phyloP scores from a whole-genome alignment of 2,329 filamentous ascomycete genomes.

The Didymella arachidicola region DNA sequence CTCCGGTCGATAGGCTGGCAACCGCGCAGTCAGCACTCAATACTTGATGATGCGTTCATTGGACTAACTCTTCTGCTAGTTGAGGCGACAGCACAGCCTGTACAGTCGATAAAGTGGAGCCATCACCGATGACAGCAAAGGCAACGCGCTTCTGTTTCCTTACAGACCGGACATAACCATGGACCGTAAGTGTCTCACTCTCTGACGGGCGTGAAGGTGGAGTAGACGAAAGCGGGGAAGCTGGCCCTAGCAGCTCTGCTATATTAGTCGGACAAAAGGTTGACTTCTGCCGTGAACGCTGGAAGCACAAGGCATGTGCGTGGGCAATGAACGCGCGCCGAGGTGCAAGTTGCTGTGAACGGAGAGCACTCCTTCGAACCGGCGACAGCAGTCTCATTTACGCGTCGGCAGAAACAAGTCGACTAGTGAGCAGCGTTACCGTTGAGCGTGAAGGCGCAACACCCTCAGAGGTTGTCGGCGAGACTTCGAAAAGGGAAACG shows the following conservation, averaged over 20 bases:
- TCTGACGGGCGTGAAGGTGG: conserved; percentile 57
- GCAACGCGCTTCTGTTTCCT: conserved; percentile 83
- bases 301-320: conserved; percentile 27
- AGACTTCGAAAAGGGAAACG: conserved; percentile 25
- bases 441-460: conserved; percentile 26
- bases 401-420: conserved; percentile 28
- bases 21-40: conserved; percentile 26
- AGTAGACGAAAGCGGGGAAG: conserved; percentile 45
- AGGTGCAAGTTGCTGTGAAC: conserved; percentile 28
- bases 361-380: conserved; percentile 33
- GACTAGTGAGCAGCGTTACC: conserved; percentile 28
- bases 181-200: conserved; percentile 57
- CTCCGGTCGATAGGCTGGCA: conserved; percentile 78
- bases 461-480: conserved; percentile 23
- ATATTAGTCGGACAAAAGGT: conserved; percentile 45
- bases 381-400: conserved; percentile 42
- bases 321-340: conserved; percentile 27
- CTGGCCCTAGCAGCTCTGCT: conserved; percentile 62
- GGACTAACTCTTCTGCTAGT: conserved; percentile 74
- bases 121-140: conserved; percentile 88
- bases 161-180: conserved; percentile 84
- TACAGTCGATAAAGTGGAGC: conserved; percentile 78
- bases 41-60: conserved; percentile 5
- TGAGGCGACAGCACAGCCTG: conserved; percentile 81
- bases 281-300: conserved; percentile 41